A percentile compares a stretch with the other conserved stretches of the same genome.
Evolutionary conservation across 257 asterid species (phyloP).

Genomic region (Solanum lycopersicoides): DNA sequence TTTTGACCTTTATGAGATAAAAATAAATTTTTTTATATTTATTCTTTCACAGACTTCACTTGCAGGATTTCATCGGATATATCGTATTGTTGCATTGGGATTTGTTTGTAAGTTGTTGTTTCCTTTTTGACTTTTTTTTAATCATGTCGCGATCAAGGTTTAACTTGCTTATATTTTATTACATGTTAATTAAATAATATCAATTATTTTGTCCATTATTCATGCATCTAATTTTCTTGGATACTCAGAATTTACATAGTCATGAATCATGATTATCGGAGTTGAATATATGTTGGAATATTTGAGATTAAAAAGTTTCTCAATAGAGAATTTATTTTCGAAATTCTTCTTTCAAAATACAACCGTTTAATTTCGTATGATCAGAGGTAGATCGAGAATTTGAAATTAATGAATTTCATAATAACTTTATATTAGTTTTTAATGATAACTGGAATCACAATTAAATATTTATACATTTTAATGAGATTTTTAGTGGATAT

Average conservation of each 20-base stretch:
- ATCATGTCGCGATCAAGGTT: neutral
- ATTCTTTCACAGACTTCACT: accelerated
- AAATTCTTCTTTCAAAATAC: neutral
- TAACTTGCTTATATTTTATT: neutral
- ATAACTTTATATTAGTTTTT: neutral
- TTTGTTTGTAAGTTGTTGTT: neutral
- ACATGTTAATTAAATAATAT: neutral
- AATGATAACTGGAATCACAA: neutral
- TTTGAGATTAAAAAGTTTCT: neutral
- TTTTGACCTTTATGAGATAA: accelerated
- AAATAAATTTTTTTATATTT: neutral
- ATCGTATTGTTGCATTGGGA: neutral
- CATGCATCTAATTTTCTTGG: neutral
- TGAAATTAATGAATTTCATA: neutral
- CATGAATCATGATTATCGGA: neutral
- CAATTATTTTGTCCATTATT: neutral
- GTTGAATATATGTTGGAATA: neutral
- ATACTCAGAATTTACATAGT: neutral
- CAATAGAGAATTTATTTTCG: neutral
- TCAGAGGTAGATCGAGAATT: neutral
- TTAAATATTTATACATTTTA: neutral
- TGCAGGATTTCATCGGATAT: accelerated
- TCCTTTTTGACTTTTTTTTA: neutral
- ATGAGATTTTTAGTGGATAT: neutral
- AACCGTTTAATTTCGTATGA: neutral